Evolutionary conservation across 1,139 yeast genomes (phyloP), one percentile per base, ranked within the genome.

Genomic region (Sugiyamaella japonica): DNA sequence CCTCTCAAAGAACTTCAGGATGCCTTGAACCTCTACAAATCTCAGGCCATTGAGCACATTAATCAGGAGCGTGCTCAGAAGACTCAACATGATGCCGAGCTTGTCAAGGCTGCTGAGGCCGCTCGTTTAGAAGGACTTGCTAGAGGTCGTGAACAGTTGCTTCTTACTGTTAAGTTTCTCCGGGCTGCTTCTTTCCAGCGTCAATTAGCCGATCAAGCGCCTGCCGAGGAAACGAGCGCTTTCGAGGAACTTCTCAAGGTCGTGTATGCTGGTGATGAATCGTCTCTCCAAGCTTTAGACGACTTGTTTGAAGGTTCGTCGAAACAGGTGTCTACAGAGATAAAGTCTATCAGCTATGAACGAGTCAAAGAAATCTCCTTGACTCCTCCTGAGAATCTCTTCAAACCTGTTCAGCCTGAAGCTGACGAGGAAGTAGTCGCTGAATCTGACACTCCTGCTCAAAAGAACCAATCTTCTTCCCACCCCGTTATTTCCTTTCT

Each of bases 1-100:
- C 74, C 75, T 12, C 63, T 72, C 54, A 69, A 65, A 54, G 74
- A 70, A 48, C 60, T 71, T 46, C 65, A 62, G 31, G 75, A 72
- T 31, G 59, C 69, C 16, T 59, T 61, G 36, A 61, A 58, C n/a
- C 54, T 65, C 17, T 68, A 70, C 60, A 56, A 58, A 44, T 52
- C 54, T n/a, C 63, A 62, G 45, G 51, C 41, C 20, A 47, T 42
- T 10, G 60, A 57, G 34, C 53, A 53, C 32, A 58, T 55, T 8
- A 41, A 52, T 12, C 57, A 49, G 25, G 63, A 53, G 41, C 36
- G 43, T 51, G 56, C 44, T n/a, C 52, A 51, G 41, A 54, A 48
- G 9, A 52, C 54, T 15, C 56, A 55, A 15, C 54, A 51, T 15
- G 66, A 61, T n/a, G 46, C 40, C 2, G 53, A 56, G 23, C 42